Evolutionary conservation across 257 asterid species (phyloP), one percentile per base, ranked within the genome.

Genomic region (Salvia rosmarinus): DNA sequence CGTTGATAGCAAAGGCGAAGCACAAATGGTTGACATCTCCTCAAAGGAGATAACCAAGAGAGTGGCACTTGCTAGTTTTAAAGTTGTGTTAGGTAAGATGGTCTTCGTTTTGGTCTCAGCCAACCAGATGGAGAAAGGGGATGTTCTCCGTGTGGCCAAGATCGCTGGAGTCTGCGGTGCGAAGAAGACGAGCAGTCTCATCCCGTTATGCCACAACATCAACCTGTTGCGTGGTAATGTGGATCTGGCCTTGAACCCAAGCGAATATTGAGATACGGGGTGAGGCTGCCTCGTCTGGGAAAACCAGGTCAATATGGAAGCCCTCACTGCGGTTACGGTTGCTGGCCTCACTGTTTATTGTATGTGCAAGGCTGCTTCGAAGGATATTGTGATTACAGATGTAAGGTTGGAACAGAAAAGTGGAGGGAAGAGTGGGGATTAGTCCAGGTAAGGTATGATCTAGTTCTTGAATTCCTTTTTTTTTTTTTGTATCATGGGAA

Each of bases 291-390:
- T 80, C 84, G 1, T 72, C 71, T 14, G 94, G 96, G 57, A 89
- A 76, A 80, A 90, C 98, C 1, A 91, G 98, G 97, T 90, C 56
- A 97, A 92, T 84, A 92, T 92, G 98, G 98, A 92, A 74, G 93
- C 98, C 8, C 23, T 90, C 83, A 87, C 95, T 2, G 93, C 96
- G 5, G 97, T 87, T 9, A 79, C 86, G 0, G 50, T 90, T 71
- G 93, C 97, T 32, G 92, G 98, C 14, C 87, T 92, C 58, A 90
- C 98, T 0, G 91, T 90, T 23, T 90, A 92, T 67, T 95, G 90
- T 75, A 92, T 88, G 97, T 90, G 96, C 79, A 90, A 90, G 80
- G 97, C 94, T 65, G 91, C 88, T 72, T 87, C 98, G 0, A 92
- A 90, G 77, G 85, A 84, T 28, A 92, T 92, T 28, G 67, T 60